A percentile compares a stretch with the other conserved stretches of the same genome.
Evolutionary conservation across 139 green algal species (phyloP).

Genomic region (Raphidocelis subcapitata): DNA sequence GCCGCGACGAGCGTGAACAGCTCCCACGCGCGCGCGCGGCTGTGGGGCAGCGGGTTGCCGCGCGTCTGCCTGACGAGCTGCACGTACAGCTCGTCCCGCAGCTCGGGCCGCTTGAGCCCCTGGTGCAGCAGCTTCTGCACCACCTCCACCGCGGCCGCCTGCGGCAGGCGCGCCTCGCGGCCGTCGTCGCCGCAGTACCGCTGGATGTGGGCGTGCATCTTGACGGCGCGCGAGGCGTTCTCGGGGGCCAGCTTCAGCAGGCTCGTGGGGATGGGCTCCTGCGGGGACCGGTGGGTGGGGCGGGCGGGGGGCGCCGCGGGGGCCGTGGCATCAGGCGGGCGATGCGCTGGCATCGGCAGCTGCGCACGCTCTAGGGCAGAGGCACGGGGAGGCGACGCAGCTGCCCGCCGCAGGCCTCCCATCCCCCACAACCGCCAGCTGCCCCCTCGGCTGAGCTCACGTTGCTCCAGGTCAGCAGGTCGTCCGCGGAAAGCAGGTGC

Average conservation of each 20-base stretch:
- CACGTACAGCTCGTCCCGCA: conserved; percentile 92
- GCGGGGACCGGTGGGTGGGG: conserved; percentile 7
- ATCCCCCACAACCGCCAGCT: too few species aligned
- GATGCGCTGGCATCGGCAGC: neutral
- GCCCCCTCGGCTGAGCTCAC: too few species aligned
- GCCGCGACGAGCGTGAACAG: conserved; percentile 84
- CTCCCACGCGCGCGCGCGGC: conserved; percentile 75
- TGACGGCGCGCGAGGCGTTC: conserved; percentile 77
- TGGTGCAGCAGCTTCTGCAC: conserved; percentile 91
- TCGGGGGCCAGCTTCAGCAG: conserved; percentile 86
- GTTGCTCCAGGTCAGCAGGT: conserved; percentile 68
- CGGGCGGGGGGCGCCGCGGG: neutral
- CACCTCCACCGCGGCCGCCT: conserved; percentile 56
- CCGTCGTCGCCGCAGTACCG: conserved; percentile 23
- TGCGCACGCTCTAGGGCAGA: neutral
- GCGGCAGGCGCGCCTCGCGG: conserved; percentile 33
- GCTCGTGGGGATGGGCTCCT: conserved; percentile 86
- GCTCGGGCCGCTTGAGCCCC: conserved; percentile 83
- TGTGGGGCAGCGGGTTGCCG: conserved; percentile 58
- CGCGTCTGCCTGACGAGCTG: conserved; percentile 92
- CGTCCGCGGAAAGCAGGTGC: conserved; percentile 42
- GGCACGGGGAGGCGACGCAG: conserved; percentile 5
- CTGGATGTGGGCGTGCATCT: conserved; percentile 75
- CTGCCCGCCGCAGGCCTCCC: neutral
- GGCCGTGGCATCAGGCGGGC: neutral